Conservation (phyloP, 352 stramenopile genomes). For the Globisporangium paddicum region DNA sequence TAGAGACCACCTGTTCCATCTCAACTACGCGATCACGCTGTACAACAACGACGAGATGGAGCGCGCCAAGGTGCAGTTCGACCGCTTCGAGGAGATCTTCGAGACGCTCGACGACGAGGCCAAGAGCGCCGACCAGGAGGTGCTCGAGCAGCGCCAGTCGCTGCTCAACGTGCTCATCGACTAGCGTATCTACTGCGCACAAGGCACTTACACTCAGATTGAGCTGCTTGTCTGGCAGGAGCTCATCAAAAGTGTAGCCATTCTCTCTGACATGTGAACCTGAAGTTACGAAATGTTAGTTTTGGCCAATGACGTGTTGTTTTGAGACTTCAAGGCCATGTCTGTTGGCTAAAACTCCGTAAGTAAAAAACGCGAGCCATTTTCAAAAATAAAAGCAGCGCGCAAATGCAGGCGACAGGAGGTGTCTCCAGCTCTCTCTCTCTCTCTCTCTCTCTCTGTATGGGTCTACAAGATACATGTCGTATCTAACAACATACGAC, state of each 20-base stretch:
- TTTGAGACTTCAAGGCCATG: background rate
- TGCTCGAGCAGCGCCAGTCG: constrained; percentile 70
- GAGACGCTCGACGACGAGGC: constrained; percentile 65
- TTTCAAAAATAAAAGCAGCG: background rate
- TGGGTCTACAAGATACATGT: too few species aligned
- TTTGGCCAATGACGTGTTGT: background rate
- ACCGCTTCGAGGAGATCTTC: constrained; percentile 82
- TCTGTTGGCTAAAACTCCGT: background rate
- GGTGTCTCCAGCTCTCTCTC: background rate
- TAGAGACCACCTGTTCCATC: constrained; percentile 83
- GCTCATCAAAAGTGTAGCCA: background rate
- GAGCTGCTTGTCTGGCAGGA: background rate
- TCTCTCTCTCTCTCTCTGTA: background rate
- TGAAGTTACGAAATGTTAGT: background rate
- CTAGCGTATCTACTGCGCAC: constrained; percentile 18
- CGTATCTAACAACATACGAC: background rate
- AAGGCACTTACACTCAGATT: background rate
- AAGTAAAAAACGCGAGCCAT: background rate
- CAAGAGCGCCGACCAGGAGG: constrained; percentile 54
- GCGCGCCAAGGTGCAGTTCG: constrained; percentile 76
- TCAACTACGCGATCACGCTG: constrained; percentile 88
- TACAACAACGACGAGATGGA: constrained; percentile 91
- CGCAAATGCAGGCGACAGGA: background rate
- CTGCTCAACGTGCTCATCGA: constrained; percentile 64
- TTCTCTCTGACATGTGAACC: too few species aligned